These are phyloP conservation scores for Butyriboletus regius DNA, from an alignment of 1,284 basidiomycete genomes.

Conservation along the genomic window DNA sequence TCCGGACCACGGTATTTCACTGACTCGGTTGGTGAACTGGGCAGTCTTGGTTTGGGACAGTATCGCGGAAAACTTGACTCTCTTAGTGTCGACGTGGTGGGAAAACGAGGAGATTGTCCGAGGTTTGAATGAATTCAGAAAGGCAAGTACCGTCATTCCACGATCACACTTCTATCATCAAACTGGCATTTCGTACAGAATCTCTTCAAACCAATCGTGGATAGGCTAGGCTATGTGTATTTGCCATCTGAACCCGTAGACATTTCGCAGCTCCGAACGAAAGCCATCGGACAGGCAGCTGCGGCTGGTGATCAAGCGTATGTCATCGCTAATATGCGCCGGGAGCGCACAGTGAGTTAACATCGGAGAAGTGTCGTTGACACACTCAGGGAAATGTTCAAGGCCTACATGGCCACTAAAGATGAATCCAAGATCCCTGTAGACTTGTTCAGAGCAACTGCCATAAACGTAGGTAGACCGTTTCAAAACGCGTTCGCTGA, in stretches of 20 bases:
- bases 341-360: background rate
- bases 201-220: slow-evolving; percentile 74
- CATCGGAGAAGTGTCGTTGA: slow-evolving; percentile 52
- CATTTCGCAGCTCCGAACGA: slow-evolving; percentile 68
- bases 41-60: slow-evolving; percentile 71
- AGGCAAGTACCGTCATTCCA: slow-evolving; percentile 37
- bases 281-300: slow-evolving; percentile 67
- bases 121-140: slow-evolving; percentile 57
- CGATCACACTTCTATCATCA: background rate
- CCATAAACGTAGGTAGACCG: slow-evolving; percentile 38
- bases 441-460: slow-evolving; percentile 59
- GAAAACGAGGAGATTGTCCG: slow-evolving; percentile 63
- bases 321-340: slow-evolving; percentile 5
- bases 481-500: slow-evolving; percentile 3
- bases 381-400: slow-evolving; percentile 72
- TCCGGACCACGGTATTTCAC: background rate
- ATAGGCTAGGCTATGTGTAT: slow-evolving; percentile 77
- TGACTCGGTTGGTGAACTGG: slow-evolving; percentile 2
- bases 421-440: slow-evolving; percentile 77
- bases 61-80: slow-evolving; percentile 50
- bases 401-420: slow-evolving; percentile 60
- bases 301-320: slow-evolving; percentile 55
- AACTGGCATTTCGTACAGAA: slow-evolving; percentile 34
- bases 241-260: slow-evolving; percentile 64
- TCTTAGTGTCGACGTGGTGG: slow-evolving; percentile 75